Base-by-base conservation (phyloP, 139 green algal genomes). In the Yamagishiella unicocca region DNA sequence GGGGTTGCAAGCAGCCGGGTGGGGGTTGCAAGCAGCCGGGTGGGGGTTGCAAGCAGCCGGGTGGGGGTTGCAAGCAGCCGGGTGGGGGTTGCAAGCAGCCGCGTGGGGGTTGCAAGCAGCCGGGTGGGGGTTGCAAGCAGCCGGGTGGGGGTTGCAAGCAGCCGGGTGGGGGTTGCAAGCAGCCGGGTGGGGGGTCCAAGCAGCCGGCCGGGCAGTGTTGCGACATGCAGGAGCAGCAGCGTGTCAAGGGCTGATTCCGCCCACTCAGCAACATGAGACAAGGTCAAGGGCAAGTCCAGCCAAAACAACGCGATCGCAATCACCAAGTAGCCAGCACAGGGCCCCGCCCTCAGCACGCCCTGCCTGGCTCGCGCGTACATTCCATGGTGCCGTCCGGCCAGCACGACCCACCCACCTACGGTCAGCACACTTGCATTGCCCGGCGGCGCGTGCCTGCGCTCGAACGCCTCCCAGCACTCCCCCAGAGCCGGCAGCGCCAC, bases 341-440 rank as follows among this genome's bases (percentile, higher is more conserved):
- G 10, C 19, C 58, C 22, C 14, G 10, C 10, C 58, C 58, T 31
- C 21, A 68, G 19, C 21, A n/a, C n/a, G n/a, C n/a, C n/a, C n/a
- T n/a, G n/a, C n/a, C n/a, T n/a, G n/a, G n/a, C n/a, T n/a, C n/a
- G n/a, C n/a, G n/a, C n/a, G n/a, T n/a, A n/a, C n/a, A n/a, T n/a
- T n/a, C n/a, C n/a, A n/a, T n/a, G n/a, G n/a, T n/a, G n/a, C n/a
- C n/a, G n/a, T n/a, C n/a, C n/a, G n/a, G n/a, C n/a, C n/a, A n/a
- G n/a, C n/a, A n/a, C n/a, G n/a, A n/a, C n/a, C 64, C 19, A 72
- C 64, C n/a, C 45, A 83, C 76, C 76, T 24, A 83, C 76, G 33
- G 54, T 71, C 27, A 83, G 76, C 35, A 71, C 76, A 54, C 76
- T 83, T 0, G 76, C 17, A 22, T 40, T 83, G n/a, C 46, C 73